Percentiles rank a stretch among this genome's conserved stretches.
phyloP scores from a whole-genome alignment of 345 rosid genomes.

The Ailanthus altissimus region DNA sequence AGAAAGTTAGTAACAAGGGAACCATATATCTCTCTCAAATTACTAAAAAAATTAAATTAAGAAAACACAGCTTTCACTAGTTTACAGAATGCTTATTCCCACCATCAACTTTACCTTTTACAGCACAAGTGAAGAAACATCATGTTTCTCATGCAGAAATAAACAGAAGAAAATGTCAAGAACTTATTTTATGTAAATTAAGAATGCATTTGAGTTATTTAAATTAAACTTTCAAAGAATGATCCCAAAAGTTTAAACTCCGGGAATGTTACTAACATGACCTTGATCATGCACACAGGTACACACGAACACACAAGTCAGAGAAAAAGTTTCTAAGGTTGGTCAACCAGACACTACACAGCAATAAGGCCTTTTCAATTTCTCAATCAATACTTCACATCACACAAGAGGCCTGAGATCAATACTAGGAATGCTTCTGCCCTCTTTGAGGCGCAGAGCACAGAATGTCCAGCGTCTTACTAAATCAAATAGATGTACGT shows the following conservation, averaged over 20 bases:
- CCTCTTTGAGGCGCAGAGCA: background rate
- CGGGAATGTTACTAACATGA: background rate
- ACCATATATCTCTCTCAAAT: background rate
- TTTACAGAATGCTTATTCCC: background rate
- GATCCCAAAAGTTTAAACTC: background rate
- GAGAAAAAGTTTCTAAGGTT: background rate
- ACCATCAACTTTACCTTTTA: background rate
- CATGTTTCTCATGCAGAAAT: background rate
- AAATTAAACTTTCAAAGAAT: background rate
- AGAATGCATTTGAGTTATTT: background rate
- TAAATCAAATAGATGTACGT: background rate
- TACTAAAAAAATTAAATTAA: background rate
- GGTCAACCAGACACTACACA: background rate
- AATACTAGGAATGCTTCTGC: background rate
- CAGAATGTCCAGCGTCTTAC: background rate
- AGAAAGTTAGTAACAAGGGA: background rate
- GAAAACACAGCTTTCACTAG: background rate
- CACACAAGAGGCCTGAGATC: background rate
- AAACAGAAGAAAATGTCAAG: background rate
- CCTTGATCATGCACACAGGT: background rate
- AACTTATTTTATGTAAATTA: too few relatives aligned
- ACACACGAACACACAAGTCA: background rate
- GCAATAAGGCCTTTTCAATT: background rate
- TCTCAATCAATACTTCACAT: background rate
- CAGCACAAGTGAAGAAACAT: background rate